Evolutionary conservation across 305 asterid species (phyloP).

Genomic region (Fraxinus floribunda): DNA sequence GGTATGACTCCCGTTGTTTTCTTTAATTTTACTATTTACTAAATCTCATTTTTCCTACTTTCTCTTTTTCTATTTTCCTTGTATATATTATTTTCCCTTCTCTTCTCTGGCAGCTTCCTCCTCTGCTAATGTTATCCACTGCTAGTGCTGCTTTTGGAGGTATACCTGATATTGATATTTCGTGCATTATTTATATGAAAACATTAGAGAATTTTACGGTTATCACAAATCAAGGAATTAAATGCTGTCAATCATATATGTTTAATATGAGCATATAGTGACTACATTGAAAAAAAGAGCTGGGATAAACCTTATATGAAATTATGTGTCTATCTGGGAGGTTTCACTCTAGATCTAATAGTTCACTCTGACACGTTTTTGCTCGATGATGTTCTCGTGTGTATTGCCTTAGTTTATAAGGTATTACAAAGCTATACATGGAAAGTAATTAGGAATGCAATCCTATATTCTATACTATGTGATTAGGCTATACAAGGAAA

Average conservation of each 20-base stretch:
- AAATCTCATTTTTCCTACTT: neutral
- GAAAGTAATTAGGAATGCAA: too few species aligned
- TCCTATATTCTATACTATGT: too few species aligned
- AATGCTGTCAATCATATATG: neutral
- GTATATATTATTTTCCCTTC: neutral
- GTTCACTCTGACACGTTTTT: neutral
- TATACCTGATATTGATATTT: slow-evolving; percentile 27
- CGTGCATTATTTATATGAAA: slow-evolving; percentile 15
- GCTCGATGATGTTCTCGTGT: too few species aligned
- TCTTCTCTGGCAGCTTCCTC: slow-evolving; percentile 51
- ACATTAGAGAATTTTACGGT: slow-evolving; percentile 12
- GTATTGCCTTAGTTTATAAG: too few species aligned
- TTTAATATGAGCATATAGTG: neutral
- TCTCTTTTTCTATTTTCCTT: neutral
- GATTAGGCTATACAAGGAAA: too few species aligned
- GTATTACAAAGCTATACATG: too few species aligned
- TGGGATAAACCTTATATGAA: neutral
- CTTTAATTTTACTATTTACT: neutral
- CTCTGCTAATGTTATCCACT: slow-evolving; percentile 57
- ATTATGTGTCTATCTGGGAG: neutral
- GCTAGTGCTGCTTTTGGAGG: slow-evolving; percentile 83
- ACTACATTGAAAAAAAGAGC: neutral
- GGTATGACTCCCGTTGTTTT: slow-evolving; percentile 37
- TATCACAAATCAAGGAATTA: slow-evolving; percentile 4
- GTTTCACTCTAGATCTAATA: neutral